Percentiles rank a stretch among this genome's conserved stretches.
These are phyloP conservation scores for Pichia sp. DNA, from an alignment of 1,139 yeast species.

Conservation along the genomic window DNA sequence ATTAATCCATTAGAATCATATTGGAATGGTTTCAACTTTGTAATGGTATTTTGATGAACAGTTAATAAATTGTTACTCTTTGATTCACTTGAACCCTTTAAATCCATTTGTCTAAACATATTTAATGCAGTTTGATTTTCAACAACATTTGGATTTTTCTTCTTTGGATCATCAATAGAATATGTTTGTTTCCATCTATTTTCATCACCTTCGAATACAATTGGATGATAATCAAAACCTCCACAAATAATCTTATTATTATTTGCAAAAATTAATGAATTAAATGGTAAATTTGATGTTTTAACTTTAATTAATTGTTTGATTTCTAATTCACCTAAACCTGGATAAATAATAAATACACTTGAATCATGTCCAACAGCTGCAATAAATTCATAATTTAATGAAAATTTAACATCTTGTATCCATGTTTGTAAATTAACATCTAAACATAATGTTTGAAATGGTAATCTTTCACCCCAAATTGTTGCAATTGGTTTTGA, in stretches of 20 bases:
- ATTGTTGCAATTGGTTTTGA: slow-evolving; percentile 70
- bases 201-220: slow-evolving; percentile 69
- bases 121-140: slow-evolving; percentile 77
- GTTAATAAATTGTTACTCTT: slow-evolving; percentile 53
- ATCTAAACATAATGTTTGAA: slow-evolving; percentile 89
- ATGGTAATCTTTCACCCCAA: slow-evolving; percentile 96
- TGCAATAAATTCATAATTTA: slow-evolving; percentile 71
- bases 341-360: slow-evolving; percentile 68
- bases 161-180: slow-evolving; percentile 58
- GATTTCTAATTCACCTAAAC: slow-evolving; percentile 35
- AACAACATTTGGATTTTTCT: slow-evolving; percentile 46
- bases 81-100: slow-evolving; percentile 73
- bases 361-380: slow-evolving; percentile 59
- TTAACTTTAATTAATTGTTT: slow-evolving; percentile 39
- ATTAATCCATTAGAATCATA: slow-evolving; percentile 35
- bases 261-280: slow-evolving; percentile 60
- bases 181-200: slow-evolving; percentile 61
- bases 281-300: slow-evolving; percentile 80
- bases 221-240: slow-evolving; percentile 90
- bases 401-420: slow-evolving; percentile 84
- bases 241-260: slow-evolving; percentile 73
- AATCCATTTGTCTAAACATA: slow-evolving; percentile 93
- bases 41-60: slow-evolving; percentile 88
- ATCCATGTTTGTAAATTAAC: slow-evolving; percentile 83
- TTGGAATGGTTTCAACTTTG: slow-evolving; percentile 50